These are phyloP conservation scores for Podospora anserina DNA, from an alignment of 495 filamentous ascomycete species.

Conservation along the genomic window DNA sequence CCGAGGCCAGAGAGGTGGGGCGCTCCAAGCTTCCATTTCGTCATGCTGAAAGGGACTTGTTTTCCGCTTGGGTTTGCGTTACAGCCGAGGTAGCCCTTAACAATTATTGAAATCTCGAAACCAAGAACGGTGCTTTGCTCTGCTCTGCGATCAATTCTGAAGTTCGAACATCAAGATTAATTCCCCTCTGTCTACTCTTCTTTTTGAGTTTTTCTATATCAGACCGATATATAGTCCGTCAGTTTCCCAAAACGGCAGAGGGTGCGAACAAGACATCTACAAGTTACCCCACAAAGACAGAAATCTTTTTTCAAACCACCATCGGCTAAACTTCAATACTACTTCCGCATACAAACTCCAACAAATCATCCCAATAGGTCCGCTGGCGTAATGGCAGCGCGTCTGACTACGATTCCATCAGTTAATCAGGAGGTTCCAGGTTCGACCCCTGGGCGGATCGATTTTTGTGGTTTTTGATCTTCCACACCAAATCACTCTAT, in stretches of 20 bases:
- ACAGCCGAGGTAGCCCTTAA: not conserved
- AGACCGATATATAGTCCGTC: not conserved
- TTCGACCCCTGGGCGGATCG: constrained; percentile 22
- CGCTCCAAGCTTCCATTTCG: constrained; percentile 1
- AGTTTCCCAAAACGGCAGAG: not conserved
- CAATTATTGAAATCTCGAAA: not conserved
- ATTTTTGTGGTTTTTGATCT: not conserved
- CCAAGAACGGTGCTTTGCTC: not conserved
- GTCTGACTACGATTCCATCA: constrained; percentile 15
- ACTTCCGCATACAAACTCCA: not conserved
- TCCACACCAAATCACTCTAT: no score
- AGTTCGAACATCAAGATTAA: not conserved
- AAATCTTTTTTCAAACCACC: not conserved
- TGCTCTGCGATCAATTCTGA: not conserved
- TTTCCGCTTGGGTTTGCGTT: not conserved
- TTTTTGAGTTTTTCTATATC: no score
- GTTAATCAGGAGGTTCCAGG: constrained; percentile 21
- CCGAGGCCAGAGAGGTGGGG: not conserved
- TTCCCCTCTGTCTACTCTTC: no score
- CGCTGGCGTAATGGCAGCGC: constrained; percentile 20
- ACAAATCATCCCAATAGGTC: constrained; percentile 7
- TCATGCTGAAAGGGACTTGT: not conserved
- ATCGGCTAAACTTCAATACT: not conserved
- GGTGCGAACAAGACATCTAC: no score
- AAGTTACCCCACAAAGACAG: not conserved